These are phyloP conservation scores for Nicotiana knightiana DNA, from an alignment of 257 asterid species.

Conservation along the genomic window DNA sequence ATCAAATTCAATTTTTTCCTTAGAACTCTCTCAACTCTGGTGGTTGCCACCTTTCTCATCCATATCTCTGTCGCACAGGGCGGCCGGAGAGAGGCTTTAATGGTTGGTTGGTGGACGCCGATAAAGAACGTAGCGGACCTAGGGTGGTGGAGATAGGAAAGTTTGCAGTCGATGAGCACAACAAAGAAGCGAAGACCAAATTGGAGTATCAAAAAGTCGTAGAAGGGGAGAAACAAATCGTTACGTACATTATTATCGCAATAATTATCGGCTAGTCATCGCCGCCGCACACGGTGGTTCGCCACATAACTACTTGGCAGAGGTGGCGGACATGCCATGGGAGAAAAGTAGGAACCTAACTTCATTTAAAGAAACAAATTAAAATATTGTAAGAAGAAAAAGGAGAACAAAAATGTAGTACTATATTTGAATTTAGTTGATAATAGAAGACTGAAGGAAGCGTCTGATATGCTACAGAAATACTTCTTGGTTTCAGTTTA, in stretches of 20 bases:
- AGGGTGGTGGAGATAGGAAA: conserved; percentile 22
- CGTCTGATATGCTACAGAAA: too few relatives aligned
- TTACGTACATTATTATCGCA: not conserved
- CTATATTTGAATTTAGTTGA: too few relatives aligned
- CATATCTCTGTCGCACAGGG: not conserved
- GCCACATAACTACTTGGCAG: conserved; percentile 17
- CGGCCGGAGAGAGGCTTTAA: not conserved
- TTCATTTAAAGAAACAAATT: too few relatives aligned
- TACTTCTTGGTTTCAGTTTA: too few relatives aligned
- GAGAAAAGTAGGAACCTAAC: not conserved
- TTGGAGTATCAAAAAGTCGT: conserved; percentile 18
- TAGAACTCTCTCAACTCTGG: not conserved
- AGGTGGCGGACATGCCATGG: conserved; percentile 16
- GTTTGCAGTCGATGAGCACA: conserved; percentile 32
- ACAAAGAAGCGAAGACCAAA: conserved; percentile 10
- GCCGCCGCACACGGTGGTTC: conserved; percentile 9
- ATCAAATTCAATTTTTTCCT: not conserved
- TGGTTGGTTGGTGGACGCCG: conserved; percentile 23
- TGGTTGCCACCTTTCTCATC: not conserved
- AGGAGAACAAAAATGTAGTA: too few relatives aligned
- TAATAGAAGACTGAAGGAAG: too few relatives aligned
- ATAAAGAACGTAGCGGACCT: conserved; percentile 17
- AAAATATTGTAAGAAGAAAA: too few relatives aligned
- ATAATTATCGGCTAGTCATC: conserved; percentile 21
- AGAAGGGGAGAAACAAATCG: conserved; percentile 22